Evolutionary conservation across 495 filamentous ascomycete genomes (phyloP), one percentile per base, ranked within the genome.

Genomic region (Aspergillus asperescens): DNA sequence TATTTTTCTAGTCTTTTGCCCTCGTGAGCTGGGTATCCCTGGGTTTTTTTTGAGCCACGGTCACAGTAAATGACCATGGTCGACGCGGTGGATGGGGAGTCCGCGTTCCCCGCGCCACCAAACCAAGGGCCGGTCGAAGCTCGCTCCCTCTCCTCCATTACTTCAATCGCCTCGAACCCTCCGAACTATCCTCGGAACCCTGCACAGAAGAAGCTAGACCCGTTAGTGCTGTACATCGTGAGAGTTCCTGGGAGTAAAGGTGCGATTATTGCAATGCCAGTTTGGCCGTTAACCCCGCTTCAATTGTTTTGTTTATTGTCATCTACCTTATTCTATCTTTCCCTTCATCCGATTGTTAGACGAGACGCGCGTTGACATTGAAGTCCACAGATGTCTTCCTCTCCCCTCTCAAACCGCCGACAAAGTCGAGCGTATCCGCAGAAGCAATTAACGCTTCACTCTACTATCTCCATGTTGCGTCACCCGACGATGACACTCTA

Each of bases 211-310:
- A 75, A 70, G 52, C 77, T 81, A 46, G 77, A 86, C 31, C 83
- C 87, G 7, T 67, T 97, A 34, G 81, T 83, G 3, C 74, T 97
- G 19, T 97, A 97, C 63, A 94, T 97, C 55, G 90, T 90, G 9
- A 77, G 90, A 50, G 91, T 97, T 0, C 92, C 92, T 2, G 91
- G 93, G 12, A 95, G 86, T 55, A 81, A 81, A 82, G 90, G 90
- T 92, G 74, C 28, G 76, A 65, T 25, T 20, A 12, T 39, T 27
- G 50, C 42, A n/a, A 44, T 45, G 20, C 9, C 38, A 12, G 28
- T 15, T 7, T 32, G 24, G 41, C 8, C 20, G 13, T 23, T 19
- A 16, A 3, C 16, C 45, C 43, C 45, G 32, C 32, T 34, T 15
- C 27, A 38, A n/a, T n/a, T n/a, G n/a, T n/a, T n/a, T 12, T 37